phyloP scores from a whole-genome alignment of 2,329 filamentous ascomycete genomes.

The Curvularia verruculosa region DNA sequence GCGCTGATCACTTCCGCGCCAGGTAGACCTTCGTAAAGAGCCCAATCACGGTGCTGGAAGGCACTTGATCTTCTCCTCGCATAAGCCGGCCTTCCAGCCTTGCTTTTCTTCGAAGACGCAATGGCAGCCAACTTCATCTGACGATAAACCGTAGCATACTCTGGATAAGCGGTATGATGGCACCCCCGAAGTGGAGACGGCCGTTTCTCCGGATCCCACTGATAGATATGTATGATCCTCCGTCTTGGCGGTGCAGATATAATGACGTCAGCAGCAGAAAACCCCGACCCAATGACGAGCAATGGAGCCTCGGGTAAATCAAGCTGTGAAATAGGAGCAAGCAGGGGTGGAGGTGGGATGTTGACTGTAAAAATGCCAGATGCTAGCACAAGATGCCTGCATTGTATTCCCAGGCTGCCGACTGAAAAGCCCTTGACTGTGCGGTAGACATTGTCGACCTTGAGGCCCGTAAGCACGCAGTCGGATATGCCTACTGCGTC shows the following conservation, averaged over 20 bases:
- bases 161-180: conserved; percentile 66
- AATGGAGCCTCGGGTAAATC: conserved; percentile 48
- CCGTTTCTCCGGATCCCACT: conserved; percentile 62
- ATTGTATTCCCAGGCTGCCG: conserved; percentile 58
- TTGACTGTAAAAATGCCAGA: conserved; percentile 64
- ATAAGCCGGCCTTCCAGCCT: conserved; percentile 30
- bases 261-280: conserved; percentile 67
- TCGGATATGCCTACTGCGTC: conserved; percentile 59
- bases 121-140: conserved; percentile 62
- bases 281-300: conserved; percentile 66
- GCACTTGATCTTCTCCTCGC: conserved; percentile 49
- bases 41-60: conserved; percentile 57
- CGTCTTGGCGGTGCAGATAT: conserved; percentile 59
- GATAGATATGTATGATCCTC: conserved; percentile 65
- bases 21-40: conserved; percentile 61
- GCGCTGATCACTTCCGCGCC: conserved; percentile 58
- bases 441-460: conserved; percentile 54
- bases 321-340: conserved; percentile 53
- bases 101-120: conserved; percentile 26
- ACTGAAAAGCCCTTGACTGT: conserved; percentile 57
- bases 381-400: conserved; percentile 63
- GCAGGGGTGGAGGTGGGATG: conserved; percentile 58
- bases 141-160: conserved; percentile 65
- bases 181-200: conserved; percentile 65
- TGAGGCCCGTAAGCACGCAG: conserved; percentile 53